Conservation (phyloP, 2,329 filamentous ascomycete genomes). For the Ceratocystis alfenasii region DNA sequence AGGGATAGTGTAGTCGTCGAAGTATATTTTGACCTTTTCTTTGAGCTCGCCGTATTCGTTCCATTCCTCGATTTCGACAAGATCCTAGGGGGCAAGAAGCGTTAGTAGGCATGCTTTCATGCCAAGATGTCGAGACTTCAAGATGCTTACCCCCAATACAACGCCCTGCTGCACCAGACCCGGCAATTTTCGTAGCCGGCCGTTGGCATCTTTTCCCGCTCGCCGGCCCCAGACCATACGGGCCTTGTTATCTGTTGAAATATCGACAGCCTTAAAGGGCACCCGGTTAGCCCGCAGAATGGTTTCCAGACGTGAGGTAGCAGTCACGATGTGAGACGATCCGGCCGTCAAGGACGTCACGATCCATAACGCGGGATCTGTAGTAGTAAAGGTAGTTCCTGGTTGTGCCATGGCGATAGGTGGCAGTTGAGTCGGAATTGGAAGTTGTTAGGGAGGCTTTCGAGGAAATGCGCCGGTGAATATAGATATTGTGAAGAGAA, state of each 20-base stretch:
- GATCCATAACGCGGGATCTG: conserved; percentile 70
- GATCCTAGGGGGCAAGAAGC: conserved; percentile 47
- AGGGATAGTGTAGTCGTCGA: conserved; percentile 49
- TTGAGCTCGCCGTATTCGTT: conserved; percentile 96
- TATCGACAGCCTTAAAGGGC: conserved; percentile 83
- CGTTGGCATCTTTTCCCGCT: conserved; percentile 56
- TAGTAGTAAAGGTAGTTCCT: conserved; percentile 38
- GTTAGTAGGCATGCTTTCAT: not conserved
- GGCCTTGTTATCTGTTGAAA: conserved; percentile 79
- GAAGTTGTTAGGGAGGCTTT: not conserved
- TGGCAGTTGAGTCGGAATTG: conserved; percentile 18
- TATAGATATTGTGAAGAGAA: not conserved
- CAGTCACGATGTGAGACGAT: conserved; percentile 90
- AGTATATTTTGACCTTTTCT: conserved; percentile 62
- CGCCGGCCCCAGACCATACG: conserved; percentile 80
- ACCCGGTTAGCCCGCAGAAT: conserved; percentile 92
- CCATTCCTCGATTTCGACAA: conserved; percentile 94
- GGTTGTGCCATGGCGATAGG: conserved; percentile 24
- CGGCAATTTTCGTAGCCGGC: conserved; percentile 64
- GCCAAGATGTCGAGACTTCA: not conserved
- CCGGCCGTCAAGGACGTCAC: conserved; percentile 94
- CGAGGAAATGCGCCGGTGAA: not conserved
- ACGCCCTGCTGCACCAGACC: conserved; percentile 76
- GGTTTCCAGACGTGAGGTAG: conserved; percentile 87
- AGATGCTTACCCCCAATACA: conserved; percentile 63